Base-by-base conservation (phyloP, 1,284 basidiomycete species). In the Naganishia albida region DNA sequence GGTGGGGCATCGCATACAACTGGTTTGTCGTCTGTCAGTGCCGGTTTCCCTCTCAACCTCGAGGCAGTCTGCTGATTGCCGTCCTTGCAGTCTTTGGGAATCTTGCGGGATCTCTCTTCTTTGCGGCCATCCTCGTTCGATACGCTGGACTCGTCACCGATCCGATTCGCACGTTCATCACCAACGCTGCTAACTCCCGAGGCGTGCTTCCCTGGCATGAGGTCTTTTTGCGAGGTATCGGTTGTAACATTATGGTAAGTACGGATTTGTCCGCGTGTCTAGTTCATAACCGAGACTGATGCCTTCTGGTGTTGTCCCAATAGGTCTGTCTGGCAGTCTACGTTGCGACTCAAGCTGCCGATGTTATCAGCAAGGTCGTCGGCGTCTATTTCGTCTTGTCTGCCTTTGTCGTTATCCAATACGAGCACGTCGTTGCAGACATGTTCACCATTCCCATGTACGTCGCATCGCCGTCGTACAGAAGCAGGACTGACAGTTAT, bases 391-490 rank as follows among this genome's bases (percentile, higher is more conserved):
- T 75, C 62, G 72, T 73, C 28, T 70, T 76, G 51, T 71, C 71
- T 38, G 70, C 72, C 42, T 75, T 74, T 53, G 72, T 75, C 15
- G 66, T 71, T 7, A 44, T 51, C 42, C 50, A 67, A 28, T 75
- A 69, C 60, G 73, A 76, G 26, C 74, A 76, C 69, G 72, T 76
- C 15, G 74, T 74, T 7, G 74, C 74, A 26, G 72, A 74, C 67
- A 70, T 69, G 67, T 76, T 73, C 56, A 56, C 72, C 46, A 71
- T 76, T 62, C 71, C 69, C 15, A 70, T 72, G 39, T 64, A 26
- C 2, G 62, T 25, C 10, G 28, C 13, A 10, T 34, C 34, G 6
- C 6, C 10, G 34, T 34, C 34, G 34, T 34, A 4, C 34, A 34
- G 34, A 34, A 34, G 10, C 10, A 6, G 4, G 34, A 34, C 34